A percentile compares a stretch with the other conserved stretches of the same genome.
These are phyloP conservation scores for Metarhizium sp. DNA, from an alignment of 2,329 filamentous ascomycete genomes.

Conservation along the genomic window DNA sequence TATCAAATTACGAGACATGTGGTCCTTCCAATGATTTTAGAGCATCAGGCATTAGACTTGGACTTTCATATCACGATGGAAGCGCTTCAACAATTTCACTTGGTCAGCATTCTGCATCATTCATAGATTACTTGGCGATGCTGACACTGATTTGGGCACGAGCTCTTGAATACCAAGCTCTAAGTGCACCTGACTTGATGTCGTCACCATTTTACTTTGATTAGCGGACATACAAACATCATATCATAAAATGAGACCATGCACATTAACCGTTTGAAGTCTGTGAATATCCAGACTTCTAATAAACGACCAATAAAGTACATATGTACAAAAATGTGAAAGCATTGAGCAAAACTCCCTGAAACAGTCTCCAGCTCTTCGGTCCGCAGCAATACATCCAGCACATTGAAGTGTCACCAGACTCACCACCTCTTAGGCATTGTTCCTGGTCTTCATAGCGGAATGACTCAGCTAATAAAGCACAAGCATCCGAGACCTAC, in stretches of 20 bases:
- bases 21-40: no score
- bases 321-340: neutral
- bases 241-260: neutral
- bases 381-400: neutral
- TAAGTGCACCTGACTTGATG: neutral
- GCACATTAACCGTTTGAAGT: neutral
- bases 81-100: no score
- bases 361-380: neutral
- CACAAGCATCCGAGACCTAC: slow-evolving; percentile 86
- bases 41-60: no score
- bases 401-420: neutral
- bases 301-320: neutral
- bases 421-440: neutral
- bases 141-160: neutral
- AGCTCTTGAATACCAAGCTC: neutral
- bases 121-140: no score
- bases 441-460: neutral
- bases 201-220: neutral
- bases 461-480: slow-evolving; percentile 69
- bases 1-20: no score
- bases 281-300: neutral
- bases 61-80: no score
- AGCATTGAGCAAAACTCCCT: neutral
- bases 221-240: neutral
- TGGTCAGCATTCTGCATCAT: no score